A percentile compares a stretch with the other conserved stretches of the same genome.
phyloP scores from a whole-genome alignment of 139 green algal species.

The Micromonas commoda region DNA sequence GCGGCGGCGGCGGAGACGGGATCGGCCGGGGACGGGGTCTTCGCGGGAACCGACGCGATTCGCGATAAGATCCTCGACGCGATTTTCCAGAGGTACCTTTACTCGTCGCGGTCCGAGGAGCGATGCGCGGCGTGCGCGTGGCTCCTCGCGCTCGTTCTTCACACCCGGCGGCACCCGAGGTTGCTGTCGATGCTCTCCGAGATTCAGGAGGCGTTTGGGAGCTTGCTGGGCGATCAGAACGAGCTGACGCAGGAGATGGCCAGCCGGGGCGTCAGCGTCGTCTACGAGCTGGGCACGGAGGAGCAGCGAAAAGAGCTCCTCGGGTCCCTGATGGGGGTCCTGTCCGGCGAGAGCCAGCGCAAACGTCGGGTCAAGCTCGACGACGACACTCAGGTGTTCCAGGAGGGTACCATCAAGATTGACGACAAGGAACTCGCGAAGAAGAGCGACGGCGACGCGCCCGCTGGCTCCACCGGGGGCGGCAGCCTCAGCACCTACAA shows the following conservation, averaged over 20 bases:
- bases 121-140: conserved; percentile 64
- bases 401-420: conserved; percentile 49
- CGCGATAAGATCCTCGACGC: conserved; percentile 9
- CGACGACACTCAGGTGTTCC: conserved; percentile 53
- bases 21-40: neutral
- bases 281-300: conserved; percentile 65
- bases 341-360: conserved; percentile 23
- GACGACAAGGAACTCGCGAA: conserved; percentile 4
- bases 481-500: conserved; percentile 69
- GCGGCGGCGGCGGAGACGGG: neutral
- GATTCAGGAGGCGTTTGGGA: conserved; percentile 31
- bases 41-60: neutral
- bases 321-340: conserved; percentile 43
- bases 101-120: conserved; percentile 48
- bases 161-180: conserved; percentile 43
- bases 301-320: conserved; percentile 56
- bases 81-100: conserved; percentile 55
- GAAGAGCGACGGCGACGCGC: neutral
- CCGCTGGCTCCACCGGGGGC: conserved; percentile 1
- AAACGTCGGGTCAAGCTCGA: conserved; percentile 29
- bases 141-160: conserved; percentile 70
- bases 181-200: conserved; percentile 52
- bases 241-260: conserved; percentile 70
- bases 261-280: conserved; percentile 59
- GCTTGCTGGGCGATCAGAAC: conserved; percentile 24